Conservation (phyloP, 306 rosid species). For the Dalbergia oliveri region DNA sequence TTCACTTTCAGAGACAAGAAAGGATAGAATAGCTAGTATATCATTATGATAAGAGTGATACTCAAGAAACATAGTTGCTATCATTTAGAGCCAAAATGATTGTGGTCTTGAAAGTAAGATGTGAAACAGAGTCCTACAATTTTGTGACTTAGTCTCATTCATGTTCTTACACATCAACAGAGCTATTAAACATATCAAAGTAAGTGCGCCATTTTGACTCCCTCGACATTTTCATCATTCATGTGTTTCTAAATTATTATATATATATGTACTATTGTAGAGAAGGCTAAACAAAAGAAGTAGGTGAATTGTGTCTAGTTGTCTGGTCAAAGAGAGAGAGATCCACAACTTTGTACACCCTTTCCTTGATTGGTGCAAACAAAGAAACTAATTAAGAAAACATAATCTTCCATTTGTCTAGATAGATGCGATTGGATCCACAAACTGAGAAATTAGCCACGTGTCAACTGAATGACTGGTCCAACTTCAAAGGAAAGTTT, state of each 20-base stretch:
- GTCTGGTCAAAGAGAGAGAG: conserved; percentile 44
- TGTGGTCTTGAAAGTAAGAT: background rate
- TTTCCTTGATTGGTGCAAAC: background rate
- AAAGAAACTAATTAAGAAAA: background rate
- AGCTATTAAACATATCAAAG: conserved; percentile 26
- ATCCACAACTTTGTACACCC: conserved; percentile 24
- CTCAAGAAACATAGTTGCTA: background rate
- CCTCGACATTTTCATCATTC: conserved; percentile 37
- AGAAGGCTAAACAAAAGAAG: conserved; percentile 12
- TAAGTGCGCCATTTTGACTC: conserved; percentile 20
- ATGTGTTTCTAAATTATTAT: conserved; percentile 39
- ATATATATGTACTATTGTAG: background rate
- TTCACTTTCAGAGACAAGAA: conserved; percentile 9
- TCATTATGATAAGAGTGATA: conserved; percentile 11
- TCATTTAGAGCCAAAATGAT: conserved; percentile 20
- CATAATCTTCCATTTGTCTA: conserved; percentile 36
- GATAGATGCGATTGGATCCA: conserved; percentile 33
- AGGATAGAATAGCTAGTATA: conserved; percentile 19
- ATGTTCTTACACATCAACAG: conserved; percentile 25
- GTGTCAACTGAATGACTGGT: conserved; percentile 33
- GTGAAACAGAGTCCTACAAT: conserved; percentile 14
- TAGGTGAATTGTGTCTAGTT: conserved; percentile 27
- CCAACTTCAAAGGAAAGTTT: conserved; percentile 50
- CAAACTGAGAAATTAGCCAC: conserved; percentile 23
- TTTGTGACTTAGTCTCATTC: conserved; percentile 25